Evolutionary conservation across 2,329 filamentous ascomycete genomes (phyloP).

Genomic region (Cercospora sp.): DNA sequence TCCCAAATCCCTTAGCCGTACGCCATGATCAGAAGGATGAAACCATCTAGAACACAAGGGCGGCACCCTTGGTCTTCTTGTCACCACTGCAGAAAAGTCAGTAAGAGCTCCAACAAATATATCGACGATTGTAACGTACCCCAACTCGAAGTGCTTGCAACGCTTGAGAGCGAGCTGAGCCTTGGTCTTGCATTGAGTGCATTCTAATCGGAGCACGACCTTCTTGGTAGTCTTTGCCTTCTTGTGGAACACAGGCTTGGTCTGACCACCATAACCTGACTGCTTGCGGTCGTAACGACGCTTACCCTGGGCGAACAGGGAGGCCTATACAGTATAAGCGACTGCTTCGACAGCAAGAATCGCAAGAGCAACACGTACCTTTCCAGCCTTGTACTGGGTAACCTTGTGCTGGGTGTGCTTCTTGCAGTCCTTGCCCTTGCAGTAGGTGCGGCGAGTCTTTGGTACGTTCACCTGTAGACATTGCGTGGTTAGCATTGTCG

Average conservation of each 20-base stretch:
- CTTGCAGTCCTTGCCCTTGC: conserved; percentile 92
- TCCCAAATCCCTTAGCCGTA: conserved; percentile 28
- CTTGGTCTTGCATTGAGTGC: conserved; percentile 97
- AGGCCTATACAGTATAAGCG: conserved; percentile 59
- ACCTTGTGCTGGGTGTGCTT: conserved; percentile 80
- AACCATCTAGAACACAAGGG: conserved; percentile 86
- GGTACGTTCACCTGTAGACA: conserved; percentile 86
- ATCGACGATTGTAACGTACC: conserved; percentile 62
- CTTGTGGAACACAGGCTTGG: conserved; percentile 99
- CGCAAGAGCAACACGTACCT: conserved; percentile 55
- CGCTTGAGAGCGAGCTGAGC: conserved; percentile 96
- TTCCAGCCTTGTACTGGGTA: conserved; percentile 96
- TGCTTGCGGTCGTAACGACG: conserved; percentile 99
- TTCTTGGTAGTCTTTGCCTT: conserved; percentile 99
- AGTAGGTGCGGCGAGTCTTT: conserved; percentile 96
- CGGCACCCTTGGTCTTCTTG: conserved; percentile 99
- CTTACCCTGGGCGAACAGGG: conserved; percentile 97
- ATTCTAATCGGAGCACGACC: conserved; percentile 97
- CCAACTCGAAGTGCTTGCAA: conserved; percentile 99
- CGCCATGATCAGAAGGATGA: conserved; percentile 38
- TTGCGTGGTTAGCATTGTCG: conserved; percentile 10
- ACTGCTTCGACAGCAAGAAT: neutral
- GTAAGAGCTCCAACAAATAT: conserved; percentile 31
- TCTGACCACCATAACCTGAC: conserved; percentile 99
- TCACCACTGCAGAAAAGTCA: conserved; percentile 71